Percentiles rank a stretch among this genome's conserved stretches.
phyloP scores from a whole-genome alignment of 2,329 filamentous ascomycete genomes.

The Curvularia spicifera region DNA sequence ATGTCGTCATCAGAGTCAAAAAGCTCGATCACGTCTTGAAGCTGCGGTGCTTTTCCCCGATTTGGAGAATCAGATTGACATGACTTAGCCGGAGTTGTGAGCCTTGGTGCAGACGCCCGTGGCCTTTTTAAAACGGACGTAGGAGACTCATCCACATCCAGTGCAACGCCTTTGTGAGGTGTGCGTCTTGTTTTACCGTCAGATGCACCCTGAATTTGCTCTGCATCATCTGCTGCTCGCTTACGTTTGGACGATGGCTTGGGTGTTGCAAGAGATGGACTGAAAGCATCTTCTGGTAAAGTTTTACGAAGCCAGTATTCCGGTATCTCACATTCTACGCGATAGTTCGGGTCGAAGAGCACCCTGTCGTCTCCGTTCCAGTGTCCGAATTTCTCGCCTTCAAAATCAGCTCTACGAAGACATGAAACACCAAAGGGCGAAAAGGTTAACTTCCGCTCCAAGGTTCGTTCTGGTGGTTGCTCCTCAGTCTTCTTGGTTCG shows the following conservation, averaged over 20 bases:
- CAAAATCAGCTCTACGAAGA: slow-evolving; percentile 38
- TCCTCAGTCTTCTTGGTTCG: slow-evolving; percentile 29
- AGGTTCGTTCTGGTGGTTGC: slow-evolving; percentile 7
- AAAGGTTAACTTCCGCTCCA: slow-evolving; percentile 48
- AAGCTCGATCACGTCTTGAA: slow-evolving; percentile 14
- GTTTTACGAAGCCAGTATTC: slow-evolving; percentile 41
- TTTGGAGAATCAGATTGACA: not conserved
- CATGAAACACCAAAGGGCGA: slow-evolving; percentile 41
- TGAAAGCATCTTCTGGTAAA: slow-evolving; percentile 34
- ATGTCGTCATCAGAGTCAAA: slow-evolving; percentile 19
- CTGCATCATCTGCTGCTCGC: slow-evolving; percentile 4
- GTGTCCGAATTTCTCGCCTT: slow-evolving; percentile 35
- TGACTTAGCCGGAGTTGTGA: not conserved
- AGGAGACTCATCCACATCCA: not conserved
- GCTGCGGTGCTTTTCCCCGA: not conserved
- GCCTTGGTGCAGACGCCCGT: not conserved
- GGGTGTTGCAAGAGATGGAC: slow-evolving; percentile 20
- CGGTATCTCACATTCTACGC: slow-evolving; percentile 48
- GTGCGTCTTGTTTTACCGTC: slow-evolving; percentile 11
- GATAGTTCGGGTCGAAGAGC: slow-evolving; percentile 41
- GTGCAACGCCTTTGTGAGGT: not conserved
- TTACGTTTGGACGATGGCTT: slow-evolving; percentile 26
- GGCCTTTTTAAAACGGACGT: not conserved
- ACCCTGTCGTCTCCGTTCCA: slow-evolving; percentile 25
- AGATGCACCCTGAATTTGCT: not conserved